Evolutionary conservation across 2,329 filamentous ascomycete genomes (phyloP).

Genomic region (Talaromyces rugulosus): DNA sequence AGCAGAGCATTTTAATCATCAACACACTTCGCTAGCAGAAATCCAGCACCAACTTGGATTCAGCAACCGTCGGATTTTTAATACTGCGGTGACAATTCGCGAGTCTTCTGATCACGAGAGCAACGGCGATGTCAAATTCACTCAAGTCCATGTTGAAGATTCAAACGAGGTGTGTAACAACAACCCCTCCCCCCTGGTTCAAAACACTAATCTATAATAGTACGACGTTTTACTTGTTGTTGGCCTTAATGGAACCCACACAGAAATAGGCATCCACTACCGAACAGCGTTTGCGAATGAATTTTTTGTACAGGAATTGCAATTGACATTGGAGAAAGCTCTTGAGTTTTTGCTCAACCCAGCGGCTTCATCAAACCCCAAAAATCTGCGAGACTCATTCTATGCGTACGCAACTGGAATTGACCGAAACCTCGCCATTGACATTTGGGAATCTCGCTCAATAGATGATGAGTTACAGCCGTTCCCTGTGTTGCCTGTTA

Average conservation of each 20-base stretch:
- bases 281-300: background rate
- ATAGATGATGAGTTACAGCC: background rate
- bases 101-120: background rate
- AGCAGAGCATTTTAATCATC: background rate
- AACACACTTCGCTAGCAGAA: slow-evolving; percentile 1
- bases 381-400: background rate
- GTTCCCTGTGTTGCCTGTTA: background rate
- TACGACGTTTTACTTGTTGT: background rate
- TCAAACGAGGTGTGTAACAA: background rate
- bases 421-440: background rate
- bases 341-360: background rate
- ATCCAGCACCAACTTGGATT: slow-evolving; percentile 2
- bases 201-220: background rate
- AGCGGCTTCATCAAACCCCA: background rate
- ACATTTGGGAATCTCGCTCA: background rate
- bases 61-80: background rate
- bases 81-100: background rate
- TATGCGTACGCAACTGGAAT: background rate
- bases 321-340: background rate
- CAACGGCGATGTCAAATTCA: background rate
- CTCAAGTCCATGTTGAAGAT: background rate
- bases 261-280: background rate
- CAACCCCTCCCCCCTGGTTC: background rate
- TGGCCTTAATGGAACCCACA: background rate
- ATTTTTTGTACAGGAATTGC: background rate